Percentiles rank a stretch among this genome's conserved stretches.
phyloP scores from a whole-genome alignment of 129 eudicot genomes.

The Daucus carota region DNA sequence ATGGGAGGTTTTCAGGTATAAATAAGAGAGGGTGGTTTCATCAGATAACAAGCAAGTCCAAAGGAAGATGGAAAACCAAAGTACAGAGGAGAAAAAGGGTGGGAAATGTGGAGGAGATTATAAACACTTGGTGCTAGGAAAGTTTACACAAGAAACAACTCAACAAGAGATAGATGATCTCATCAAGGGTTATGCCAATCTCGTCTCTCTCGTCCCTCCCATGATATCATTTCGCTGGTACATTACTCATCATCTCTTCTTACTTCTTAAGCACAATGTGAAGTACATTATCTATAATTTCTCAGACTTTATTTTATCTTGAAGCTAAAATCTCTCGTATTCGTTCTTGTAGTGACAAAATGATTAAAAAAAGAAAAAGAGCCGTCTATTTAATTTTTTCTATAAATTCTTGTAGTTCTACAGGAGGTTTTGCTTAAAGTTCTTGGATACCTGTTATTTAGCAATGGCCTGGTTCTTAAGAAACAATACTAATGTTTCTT shows the following conservation, averaged over 20 bases:
- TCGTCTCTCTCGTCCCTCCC: conserved; percentile 58
- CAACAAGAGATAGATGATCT: conserved; percentile 40
- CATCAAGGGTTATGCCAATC: conserved; percentile 60
- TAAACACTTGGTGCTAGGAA: conserved; percentile 43
- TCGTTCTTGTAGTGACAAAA: too few relatives aligned
- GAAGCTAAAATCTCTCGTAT: too few relatives aligned
- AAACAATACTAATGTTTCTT: background rate
- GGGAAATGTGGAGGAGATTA: conserved; percentile 29
- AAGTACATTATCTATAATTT: background rate
- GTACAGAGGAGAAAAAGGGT: background rate
- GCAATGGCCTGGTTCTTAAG: too few relatives aligned
- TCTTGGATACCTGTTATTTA: too few relatives aligned
- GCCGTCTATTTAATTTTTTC: too few relatives aligned
- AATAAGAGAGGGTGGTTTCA: background rate
- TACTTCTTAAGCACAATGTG: background rate
- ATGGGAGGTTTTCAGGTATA: background rate
- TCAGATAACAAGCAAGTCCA: too few relatives aligned
- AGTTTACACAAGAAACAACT: conserved; percentile 36
- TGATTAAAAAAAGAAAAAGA: too few relatives aligned
- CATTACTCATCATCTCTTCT: background rate
- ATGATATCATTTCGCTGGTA: conserved; percentile 78
- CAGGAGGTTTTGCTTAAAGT: background rate
- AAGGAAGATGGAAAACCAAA: too few relatives aligned
- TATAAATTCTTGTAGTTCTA: too few relatives aligned
- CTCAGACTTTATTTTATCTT: too few relatives aligned